These are phyloP conservation scores for Leptomonas seymouri DNA, from an alignment of 208 protist species.

Conservation along the genomic window DNA sequence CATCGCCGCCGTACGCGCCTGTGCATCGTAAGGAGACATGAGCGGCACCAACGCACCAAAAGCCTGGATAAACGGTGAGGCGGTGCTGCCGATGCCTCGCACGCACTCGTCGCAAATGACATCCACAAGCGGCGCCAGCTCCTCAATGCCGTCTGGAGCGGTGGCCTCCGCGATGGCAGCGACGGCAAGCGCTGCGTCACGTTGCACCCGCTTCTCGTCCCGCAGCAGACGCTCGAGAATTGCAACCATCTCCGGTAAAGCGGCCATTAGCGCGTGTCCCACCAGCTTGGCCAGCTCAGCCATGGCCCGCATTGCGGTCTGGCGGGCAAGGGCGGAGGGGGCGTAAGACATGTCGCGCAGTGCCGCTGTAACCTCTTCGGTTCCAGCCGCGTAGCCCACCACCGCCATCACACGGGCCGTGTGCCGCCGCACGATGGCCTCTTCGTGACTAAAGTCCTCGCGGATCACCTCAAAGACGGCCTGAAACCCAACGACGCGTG, in stretches of 20 bases:
- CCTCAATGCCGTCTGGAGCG: slow-evolving; percentile 98
- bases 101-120: slow-evolving; percentile 96
- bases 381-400: slow-evolving; percentile 97
- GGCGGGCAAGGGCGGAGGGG: slow-evolving; percentile 97
- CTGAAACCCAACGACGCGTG: slow-evolving; percentile 98
- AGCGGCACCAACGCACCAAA: slow-evolving; percentile 99
- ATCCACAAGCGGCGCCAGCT: slow-evolving; percentile 96
- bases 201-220: slow-evolving; percentile 95
- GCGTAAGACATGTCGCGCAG: slow-evolving; percentile 97
- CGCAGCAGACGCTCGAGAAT: slow-evolving; percentile 97
- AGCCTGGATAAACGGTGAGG: slow-evolving; percentile 98
- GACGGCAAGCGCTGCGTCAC: slow-evolving; percentile 96
- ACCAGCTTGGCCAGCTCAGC: slow-evolving; percentile 98
- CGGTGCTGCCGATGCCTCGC: slow-evolving; percentile 94
- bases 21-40: slow-evolving; percentile 98
- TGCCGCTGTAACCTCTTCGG: slow-evolving; percentile 96
- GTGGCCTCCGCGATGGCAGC: slow-evolving; percentile 97
- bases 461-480: slow-evolving; percentile 98
- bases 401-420: slow-evolving; percentile 98
- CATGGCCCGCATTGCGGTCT: slow-evolving; percentile 98
- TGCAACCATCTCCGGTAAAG: slow-evolving; percentile 94
- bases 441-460: slow-evolving; percentile 98
- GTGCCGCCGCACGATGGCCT: slow-evolving; percentile 98
- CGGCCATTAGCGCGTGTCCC: slow-evolving; percentile 97
- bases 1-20: slow-evolving; percentile 96